Conservation (phyloP, 306 rosid genomes). For the Mucuna pruriens region DNA sequence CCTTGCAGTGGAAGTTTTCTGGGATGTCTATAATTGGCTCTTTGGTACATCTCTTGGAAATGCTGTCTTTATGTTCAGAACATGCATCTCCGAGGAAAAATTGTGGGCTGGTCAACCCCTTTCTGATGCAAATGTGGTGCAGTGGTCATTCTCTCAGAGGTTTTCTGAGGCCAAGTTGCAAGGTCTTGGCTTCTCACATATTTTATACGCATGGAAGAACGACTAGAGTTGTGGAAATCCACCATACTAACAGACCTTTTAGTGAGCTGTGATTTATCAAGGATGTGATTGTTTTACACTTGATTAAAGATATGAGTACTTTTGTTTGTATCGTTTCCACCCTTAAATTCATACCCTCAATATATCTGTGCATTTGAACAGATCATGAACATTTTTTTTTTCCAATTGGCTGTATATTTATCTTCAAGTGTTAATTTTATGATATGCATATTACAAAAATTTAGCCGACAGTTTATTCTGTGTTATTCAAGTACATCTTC, state of each 20-base stretch:
- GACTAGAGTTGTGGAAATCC: slow-evolving; percentile 54
- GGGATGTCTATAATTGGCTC: slow-evolving; percentile 99
- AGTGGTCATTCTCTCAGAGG: slow-evolving; percentile 90
- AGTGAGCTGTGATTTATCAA: slow-evolving; percentile 64
- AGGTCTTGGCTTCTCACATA: slow-evolving; percentile 76
- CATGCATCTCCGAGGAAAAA: slow-evolving; percentile 79
- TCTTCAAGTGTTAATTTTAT: slow-evolving; percentile 56
- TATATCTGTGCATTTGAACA: slow-evolving; percentile 61
- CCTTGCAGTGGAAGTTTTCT: slow-evolving; percentile 81
- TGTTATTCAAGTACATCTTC: slow-evolving; percentile 15
- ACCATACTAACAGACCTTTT: slow-evolving; percentile 62
- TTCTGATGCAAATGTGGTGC: slow-evolving; percentile 69
- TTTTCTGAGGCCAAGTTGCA: slow-evolving; percentile 75
- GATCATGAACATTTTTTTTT: slow-evolving; percentile 50
- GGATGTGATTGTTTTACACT: slow-evolving; percentile 50
- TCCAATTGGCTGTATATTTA: slow-evolving; percentile 69
- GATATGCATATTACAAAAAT: slow-evolving; percentile 40
- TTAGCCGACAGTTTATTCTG: not conserved
- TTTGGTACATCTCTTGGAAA: slow-evolving; percentile 75
- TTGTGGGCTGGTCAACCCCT: slow-evolving; percentile 65
- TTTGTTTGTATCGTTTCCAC: slow-evolving; percentile 51
- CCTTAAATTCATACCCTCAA: slow-evolving; percentile 42
- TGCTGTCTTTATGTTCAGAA: slow-evolving; percentile 96
- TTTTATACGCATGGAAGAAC: slow-evolving; percentile 94
- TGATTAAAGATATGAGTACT: slow-evolving; percentile 49